Base-by-base conservation (phyloP, 192 early-diverging fungal species). In the Coemansia sp. region DNA sequence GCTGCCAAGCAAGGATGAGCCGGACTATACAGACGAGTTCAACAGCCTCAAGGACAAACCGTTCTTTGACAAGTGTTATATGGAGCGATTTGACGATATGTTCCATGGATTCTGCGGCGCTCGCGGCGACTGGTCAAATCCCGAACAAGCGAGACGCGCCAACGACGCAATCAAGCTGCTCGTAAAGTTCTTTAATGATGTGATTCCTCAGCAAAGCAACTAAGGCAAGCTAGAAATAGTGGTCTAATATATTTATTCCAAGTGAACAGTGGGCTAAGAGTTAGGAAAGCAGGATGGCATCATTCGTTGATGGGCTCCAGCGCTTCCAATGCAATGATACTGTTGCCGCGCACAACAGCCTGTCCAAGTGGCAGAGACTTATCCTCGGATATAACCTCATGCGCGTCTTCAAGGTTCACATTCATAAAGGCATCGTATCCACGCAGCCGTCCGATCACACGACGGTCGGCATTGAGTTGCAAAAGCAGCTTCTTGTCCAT, bases 381-480 rank as follows among this genome's bases (percentile, higher is more conserved):
- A 23, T 83, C 84, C 2, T 84, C 85, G 7, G 81, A 82, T 18
- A 90, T 76, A 58, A 91, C 88, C 73, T 99, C 96, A 27, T 89
- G 82, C 24, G 94, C 87, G 44, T 98, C 93, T 60, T 94, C 96
- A 64, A 99, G 75, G 31, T 98, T 94, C 64, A 99, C 70, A 84
- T 99, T 99, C 97, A 99, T 96, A 82, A 98, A 99, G 19, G 97
- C 89, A 70, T 99, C 97, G 69, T 88, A 99, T n/a, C 97, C 96
- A 48, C 97, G 91, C 70, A 99, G 88, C 31, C 98, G 81, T 31
- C 97, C 97, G n/a, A 88, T 90, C 30, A 99, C 91, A 67, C 88
- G 87, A 51, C 97, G 86, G 71, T 86, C 87, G 47, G 91, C 93
- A 76, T 98, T 99, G 56, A 99, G 82, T 67, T 95, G 89, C 55